Conservation (phyloP, 352 stramenopile species). For the Phytophthora pinifolia region DNA sequence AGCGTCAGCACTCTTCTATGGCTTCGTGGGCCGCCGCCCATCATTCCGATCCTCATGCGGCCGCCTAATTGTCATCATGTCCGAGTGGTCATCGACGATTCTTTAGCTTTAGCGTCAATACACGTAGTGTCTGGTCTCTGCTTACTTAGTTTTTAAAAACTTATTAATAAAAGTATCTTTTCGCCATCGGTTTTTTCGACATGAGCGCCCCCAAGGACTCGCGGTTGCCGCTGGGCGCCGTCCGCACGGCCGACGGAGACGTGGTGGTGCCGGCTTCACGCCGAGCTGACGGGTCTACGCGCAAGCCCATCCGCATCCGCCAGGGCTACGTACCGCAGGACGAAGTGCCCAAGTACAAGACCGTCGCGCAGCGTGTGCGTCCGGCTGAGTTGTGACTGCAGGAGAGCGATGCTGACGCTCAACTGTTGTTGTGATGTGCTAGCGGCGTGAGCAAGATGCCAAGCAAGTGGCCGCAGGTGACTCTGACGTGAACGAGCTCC, state of each 20-base stretch:
- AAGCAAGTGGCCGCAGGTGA: conserved; percentile 13
- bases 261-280: conserved; percentile 65
- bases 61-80: conserved; percentile 17
- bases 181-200: too few species aligned
- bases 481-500: conserved; percentile 18
- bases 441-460: conserved; percentile 27
- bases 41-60: too few species aligned
- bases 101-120: conserved; percentile 11
- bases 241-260: conserved; percentile 56
- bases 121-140: background rate
- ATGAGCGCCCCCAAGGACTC: conserved; percentile 13
- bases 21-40: too few species aligned
- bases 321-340: conserved; percentile 82
- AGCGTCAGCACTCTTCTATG: conserved; percentile 13
- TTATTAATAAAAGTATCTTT: too few species aligned
- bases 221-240: conserved; percentile 58
- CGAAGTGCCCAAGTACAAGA: conserved; percentile 82
- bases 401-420: background rate
- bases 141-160: too few species aligned
- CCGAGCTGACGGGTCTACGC: conserved; percentile 70
- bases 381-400: background rate
- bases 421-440: background rate
- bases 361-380: conserved; percentile 57
- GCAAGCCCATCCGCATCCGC: conserved; percentile 81
- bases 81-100: conserved; percentile 22